phyloP scores from a whole-genome alignment of 1,284 basidiomycete species.

The Trichosporon faecale region DNA sequence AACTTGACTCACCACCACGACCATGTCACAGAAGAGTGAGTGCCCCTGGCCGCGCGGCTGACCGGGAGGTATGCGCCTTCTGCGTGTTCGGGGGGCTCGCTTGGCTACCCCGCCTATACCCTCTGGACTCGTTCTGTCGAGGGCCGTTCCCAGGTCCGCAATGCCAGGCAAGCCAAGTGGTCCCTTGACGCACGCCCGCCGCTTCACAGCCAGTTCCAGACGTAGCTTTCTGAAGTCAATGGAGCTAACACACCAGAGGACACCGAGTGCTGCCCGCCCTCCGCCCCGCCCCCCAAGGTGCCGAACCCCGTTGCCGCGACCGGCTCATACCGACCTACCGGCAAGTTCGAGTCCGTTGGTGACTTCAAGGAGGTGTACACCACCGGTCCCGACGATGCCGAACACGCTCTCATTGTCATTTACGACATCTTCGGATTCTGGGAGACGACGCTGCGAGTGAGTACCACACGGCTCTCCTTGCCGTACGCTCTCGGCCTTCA shows the following conservation, averaged over 20 bases:
- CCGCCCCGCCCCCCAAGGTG: slow-evolving; percentile 34
- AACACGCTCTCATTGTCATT: slow-evolving; percentile 41
- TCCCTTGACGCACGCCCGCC: too few species aligned
- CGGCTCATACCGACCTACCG: slow-evolving; percentile 31
- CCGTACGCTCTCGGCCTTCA: too few species aligned
- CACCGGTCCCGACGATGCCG: slow-evolving; percentile 39
- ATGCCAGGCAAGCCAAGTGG: background rate
- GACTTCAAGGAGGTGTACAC: slow-evolving; percentile 43
- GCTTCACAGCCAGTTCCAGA: background rate
- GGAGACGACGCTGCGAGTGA: slow-evolving; percentile 43
- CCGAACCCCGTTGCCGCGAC: slow-evolving; percentile 34
- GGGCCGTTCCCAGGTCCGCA: too few species aligned
- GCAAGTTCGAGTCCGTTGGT: slow-evolving; percentile 29
- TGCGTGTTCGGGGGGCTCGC: background rate
- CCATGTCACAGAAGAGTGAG: slow-evolving; percentile 2
- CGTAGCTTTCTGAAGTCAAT: background rate
- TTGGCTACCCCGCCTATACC: too few species aligned
- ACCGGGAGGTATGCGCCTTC: background rate
- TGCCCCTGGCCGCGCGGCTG: background rate
- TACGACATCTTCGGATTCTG: slow-evolving; percentile 51
- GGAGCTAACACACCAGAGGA: background rate
- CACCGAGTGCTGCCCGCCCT: slow-evolving; percentile 37
- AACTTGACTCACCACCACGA: background rate
- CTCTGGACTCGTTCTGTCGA: too few species aligned
- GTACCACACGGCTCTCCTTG: background rate